Conservation (phyloP, 768 basidiomycete genomes). For the Sarcomyxa edulis region DNA sequence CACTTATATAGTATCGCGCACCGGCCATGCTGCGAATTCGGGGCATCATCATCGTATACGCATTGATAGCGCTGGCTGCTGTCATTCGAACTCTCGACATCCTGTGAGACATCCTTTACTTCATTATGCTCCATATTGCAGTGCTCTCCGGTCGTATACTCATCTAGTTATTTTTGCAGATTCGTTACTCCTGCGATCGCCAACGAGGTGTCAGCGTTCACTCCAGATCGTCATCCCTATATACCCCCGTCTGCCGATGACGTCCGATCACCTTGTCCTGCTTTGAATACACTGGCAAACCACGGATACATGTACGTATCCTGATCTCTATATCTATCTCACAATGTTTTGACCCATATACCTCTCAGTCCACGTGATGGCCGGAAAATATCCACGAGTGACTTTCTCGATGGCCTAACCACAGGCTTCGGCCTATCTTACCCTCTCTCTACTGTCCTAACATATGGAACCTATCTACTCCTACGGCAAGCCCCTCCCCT, state of each 20-base stretch:
- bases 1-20: too few relatives aligned
- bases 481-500: conserved; percentile 18
- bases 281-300: conserved; percentile 46
- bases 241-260: conserved; percentile 15
- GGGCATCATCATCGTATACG: too few relatives aligned
- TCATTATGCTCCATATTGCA: too few relatives aligned
- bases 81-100: too few relatives aligned
- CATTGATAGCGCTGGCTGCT: too few relatives aligned
- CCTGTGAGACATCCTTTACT: too few relatives aligned
- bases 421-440: conserved; percentile 25
- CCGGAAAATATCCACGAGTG: conserved; percentile 17
- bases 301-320: conserved; percentile 22
- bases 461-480: conserved; percentile 18
- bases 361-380: conserved; percentile 26
- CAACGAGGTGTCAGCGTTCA: too few relatives aligned
- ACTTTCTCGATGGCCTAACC: conserved; percentile 18
- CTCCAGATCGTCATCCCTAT: too few relatives aligned
- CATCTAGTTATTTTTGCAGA: too few relatives aligned
- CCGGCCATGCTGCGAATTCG: too few relatives aligned
- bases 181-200: too few relatives aligned
- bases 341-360: not conserved
- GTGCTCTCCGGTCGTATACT: too few relatives aligned
- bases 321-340: not conserved
- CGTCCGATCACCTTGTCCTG: conserved; percentile 44
- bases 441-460: conserved; percentile 20